Conservation (phyloP, 1,284 basidiomycete species). For the Ustilago loliicola region DNA sequence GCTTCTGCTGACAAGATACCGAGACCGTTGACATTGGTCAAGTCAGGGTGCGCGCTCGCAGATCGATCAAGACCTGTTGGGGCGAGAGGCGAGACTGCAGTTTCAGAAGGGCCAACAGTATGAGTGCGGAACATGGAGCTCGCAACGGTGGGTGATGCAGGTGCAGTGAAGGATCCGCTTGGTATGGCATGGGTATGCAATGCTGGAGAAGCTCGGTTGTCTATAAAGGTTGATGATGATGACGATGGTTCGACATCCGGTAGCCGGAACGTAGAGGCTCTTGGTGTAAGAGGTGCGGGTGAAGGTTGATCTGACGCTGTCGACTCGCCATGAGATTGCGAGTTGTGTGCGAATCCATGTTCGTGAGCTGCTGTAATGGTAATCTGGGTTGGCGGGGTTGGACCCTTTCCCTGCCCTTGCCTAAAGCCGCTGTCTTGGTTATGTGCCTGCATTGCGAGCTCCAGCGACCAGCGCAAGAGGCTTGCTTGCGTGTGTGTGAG, state of each 20-base stretch:
- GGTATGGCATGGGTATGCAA: neutral
- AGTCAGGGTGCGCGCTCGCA: slow-evolving; percentile 30
- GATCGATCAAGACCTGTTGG: slow-evolving; percentile 22
- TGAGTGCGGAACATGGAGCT: slow-evolving; percentile 38
- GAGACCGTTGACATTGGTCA: slow-evolving; percentile 32
- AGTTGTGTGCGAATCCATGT: neutral
- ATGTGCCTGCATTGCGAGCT: neutral
- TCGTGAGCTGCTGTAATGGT: slow-evolving; percentile 23
- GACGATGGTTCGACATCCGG: slow-evolving; percentile 7
- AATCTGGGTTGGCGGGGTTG: slow-evolving; percentile 21
- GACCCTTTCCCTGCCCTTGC: neutral
- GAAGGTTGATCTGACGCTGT: slow-evolving; percentile 27
- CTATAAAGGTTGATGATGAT: slow-evolving; percentile 8
- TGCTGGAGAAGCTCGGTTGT: neutral
- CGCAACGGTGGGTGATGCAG: slow-evolving; percentile 23
- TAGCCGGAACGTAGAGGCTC: slow-evolving; percentile 31
- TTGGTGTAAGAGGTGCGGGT: slow-evolving; percentile 30
- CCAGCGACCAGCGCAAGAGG: neutral
- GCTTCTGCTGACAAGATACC: slow-evolving; percentile 29
- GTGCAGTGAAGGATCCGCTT: slow-evolving; percentile 34
- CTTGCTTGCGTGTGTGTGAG: neutral
- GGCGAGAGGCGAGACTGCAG: neutral
- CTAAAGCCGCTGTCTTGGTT: neutral
- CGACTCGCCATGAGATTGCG: slow-evolving; percentile 4
- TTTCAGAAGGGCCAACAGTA: slow-evolving; percentile 15